A percentile compares a stretch with the other conserved stretches of the same genome.
Conservation (phyloP, 768 basidiomycete species). For the Sistotremastrum niveocremeum region DNA sequence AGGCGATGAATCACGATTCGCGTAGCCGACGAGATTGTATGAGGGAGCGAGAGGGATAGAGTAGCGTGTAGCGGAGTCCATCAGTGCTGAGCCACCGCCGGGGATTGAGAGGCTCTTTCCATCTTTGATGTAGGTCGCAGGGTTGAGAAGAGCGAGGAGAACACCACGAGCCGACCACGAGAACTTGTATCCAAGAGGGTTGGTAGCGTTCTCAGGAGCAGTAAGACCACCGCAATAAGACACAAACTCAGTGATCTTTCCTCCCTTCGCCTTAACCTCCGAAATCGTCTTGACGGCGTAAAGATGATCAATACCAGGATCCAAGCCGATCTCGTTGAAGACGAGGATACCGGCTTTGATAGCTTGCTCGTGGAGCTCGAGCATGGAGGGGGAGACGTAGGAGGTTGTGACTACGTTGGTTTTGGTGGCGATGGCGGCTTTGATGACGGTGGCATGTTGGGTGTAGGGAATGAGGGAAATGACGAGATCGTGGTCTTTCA, state of each 20-base stretch:
- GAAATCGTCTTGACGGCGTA: constrained; percentile 90
- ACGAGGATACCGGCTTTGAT: constrained; percentile 86
- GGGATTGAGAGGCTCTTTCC: constrained; percentile 52
- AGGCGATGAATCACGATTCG: constrained; percentile 86
- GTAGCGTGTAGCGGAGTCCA: constrained; percentile 85
- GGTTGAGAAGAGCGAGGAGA: constrained; percentile 86
- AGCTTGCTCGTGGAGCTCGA: constrained; percentile 65
- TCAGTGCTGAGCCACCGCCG: constrained; percentile 57
- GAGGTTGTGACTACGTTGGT: constrained; percentile 93
- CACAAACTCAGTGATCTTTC: constrained; percentile 88
- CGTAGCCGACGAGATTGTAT: constrained; percentile 92
- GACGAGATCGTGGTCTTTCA: constrained; percentile 83
- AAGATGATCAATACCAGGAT: constrained; percentile 89
- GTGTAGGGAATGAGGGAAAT: constrained; percentile 96
- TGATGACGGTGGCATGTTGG: constrained; percentile 78
- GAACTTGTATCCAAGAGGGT: constrained; percentile 98
- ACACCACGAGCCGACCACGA: constrained; percentile 97
- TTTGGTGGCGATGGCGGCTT: constrained; percentile 68
- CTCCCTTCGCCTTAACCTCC: constrained; percentile 89
- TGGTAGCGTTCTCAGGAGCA: constrained; percentile 78
- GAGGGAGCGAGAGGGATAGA: constrained; percentile 70
- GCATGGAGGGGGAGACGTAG: constrained; percentile 88
- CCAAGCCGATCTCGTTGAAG: constrained; percentile 96
- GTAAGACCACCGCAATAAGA: constrained; percentile 96
- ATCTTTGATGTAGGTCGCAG: constrained; percentile 63